These are phyloP conservation scores for Schizopora paradoxa DNA, from an alignment of 1,284 basidiomycete species.

Conservation along the genomic window DNA sequence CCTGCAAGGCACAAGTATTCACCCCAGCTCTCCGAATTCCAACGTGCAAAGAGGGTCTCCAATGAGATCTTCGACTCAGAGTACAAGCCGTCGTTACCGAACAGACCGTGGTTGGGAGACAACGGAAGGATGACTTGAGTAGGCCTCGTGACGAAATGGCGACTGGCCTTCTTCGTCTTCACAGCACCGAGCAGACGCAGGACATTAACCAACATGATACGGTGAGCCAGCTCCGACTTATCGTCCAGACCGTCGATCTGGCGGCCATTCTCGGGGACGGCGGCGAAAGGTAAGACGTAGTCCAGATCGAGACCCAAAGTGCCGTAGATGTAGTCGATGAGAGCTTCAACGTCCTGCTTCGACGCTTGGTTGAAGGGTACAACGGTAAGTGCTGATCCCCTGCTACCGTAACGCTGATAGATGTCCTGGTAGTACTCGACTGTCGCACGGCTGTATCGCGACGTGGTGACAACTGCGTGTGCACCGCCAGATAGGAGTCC, in stretches of 20 bases:
- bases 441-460: conserved; percentile 87
- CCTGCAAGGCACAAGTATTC: conserved; percentile 98
- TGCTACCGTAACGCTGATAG: conserved; percentile 93
- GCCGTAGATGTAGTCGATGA: conserved; percentile 97
- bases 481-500: conserved; percentile 95
- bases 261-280: conserved; percentile 96
- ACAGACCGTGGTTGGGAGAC: conserved; percentile 96
- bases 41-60: conserved; percentile 96
- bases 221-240: conserved; percentile 95
- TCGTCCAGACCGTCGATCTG: conserved; percentile 97
- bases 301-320: conserved; percentile 94
- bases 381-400: conserved; percentile 92
- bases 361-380: conserved; percentile 99
- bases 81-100: conserved; percentile 97
- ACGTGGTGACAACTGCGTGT: conserved; percentile 95
- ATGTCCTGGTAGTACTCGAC: conserved; percentile 99
- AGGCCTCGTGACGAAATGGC: conserved; percentile 93
- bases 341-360: conserved; percentile 94
- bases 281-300: conserved; percentile 97
- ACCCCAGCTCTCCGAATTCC: conserved; percentile 98
- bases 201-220: conserved; percentile 94
- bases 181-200: conserved; percentile 94
- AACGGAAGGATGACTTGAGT: conserved; percentile 97
- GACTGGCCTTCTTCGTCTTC: conserved; percentile 96
- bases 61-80: conserved; percentile 98